These are phyloP conservation scores for Phytophthora uliginosa DNA, from an alignment of 352 stramenopile species.

Conservation along the genomic window DNA sequence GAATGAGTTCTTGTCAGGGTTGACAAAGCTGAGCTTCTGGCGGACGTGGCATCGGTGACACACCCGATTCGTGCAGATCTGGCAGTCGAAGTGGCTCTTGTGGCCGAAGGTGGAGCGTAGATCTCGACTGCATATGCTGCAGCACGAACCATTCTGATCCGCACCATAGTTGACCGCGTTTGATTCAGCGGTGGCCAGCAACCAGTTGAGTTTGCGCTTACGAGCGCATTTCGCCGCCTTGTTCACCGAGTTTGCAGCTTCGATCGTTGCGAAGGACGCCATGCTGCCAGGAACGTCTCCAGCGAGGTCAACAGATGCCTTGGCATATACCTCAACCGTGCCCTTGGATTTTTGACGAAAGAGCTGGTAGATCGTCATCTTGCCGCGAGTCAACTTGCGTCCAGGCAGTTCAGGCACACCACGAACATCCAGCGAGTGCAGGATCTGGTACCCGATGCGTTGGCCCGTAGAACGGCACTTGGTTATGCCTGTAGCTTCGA, in stretches of 20 bases:
- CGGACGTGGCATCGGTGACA: slow-evolving; percentile 42
- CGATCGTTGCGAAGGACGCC: slow-evolving; percentile 21
- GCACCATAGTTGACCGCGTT: slow-evolving; percentile 13
- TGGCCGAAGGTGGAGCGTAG: slow-evolving; percentile 27
- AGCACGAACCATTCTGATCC: slow-evolving; percentile 16
- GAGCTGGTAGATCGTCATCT: slow-evolving; percentile 38
- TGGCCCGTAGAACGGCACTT: slow-evolving; percentile 33
- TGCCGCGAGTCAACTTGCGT: slow-evolving; percentile 42
- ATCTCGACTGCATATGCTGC: slow-evolving; percentile 34
- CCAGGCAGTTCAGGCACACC: slow-evolving; percentile 42
- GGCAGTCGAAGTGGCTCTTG: slow-evolving; percentile 32
- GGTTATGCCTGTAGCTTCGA: slow-evolving; percentile 49
- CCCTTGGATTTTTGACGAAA: slow-evolving; percentile 45
- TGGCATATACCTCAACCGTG: slow-evolving; percentile 45
- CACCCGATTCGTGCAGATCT: slow-evolving; percentile 35
- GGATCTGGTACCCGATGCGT: slow-evolving; percentile 53
- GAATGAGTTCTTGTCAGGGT: slow-evolving; percentile 22
- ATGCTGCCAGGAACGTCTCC: slow-evolving; percentile 29
- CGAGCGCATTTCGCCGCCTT: slow-evolving; percentile 32
- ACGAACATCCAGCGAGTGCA: slow-evolving; percentile 56
- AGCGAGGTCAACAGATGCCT: slow-evolving; percentile 34
- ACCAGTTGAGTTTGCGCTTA: slow-evolving; percentile 44
- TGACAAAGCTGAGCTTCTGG: slow-evolving; percentile 41
- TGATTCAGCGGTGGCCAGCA: slow-evolving; percentile 26
- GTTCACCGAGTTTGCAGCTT: slow-evolving; percentile 24